These are phyloP conservation scores for Cladophialophora carrionii DNA, from an alignment of 2,329 filamentous ascomycete genomes.

Conservation along the genomic window DNA sequence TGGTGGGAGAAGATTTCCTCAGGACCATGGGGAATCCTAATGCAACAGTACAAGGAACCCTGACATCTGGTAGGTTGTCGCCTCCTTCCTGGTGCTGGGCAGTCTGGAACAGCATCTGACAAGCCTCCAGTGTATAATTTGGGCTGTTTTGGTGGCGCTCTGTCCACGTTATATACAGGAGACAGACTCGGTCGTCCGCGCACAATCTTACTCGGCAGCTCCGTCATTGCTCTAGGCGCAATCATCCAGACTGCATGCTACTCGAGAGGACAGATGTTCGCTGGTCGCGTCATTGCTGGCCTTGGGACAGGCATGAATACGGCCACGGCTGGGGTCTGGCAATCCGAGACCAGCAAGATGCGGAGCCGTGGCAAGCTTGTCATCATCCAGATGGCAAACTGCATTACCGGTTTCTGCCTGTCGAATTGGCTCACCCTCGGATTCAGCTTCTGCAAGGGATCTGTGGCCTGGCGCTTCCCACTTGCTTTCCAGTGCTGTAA, in stretches of 20 bases:
- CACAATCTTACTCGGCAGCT: constrained; percentile 46
- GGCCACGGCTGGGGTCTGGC: constrained; percentile 48
- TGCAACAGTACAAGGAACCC: constrained; percentile 35
- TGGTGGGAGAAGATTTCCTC: constrained; percentile 42
- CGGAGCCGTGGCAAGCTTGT: constrained; percentile 57
- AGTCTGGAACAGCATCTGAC: neutral
- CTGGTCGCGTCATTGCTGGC: constrained; percentile 54
- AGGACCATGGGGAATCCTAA: constrained; percentile 35
- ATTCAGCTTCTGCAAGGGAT: constrained; percentile 56
- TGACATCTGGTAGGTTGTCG: constrained; percentile 40
- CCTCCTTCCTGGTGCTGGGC: neutral
- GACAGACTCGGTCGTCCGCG: constrained; percentile 53
- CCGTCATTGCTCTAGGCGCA: constrained; percentile 52
- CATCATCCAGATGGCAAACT: constrained; percentile 58
- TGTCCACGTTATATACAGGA: constrained; percentile 56
- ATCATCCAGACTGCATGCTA: constrained; percentile 50
- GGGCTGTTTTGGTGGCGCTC: constrained; percentile 56
- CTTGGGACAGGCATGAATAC: constrained; percentile 41
- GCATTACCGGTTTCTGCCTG: constrained; percentile 52
- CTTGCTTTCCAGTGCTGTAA: constrained; percentile 59
- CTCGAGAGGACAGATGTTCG: constrained; percentile 48
- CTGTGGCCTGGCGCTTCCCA: constrained; percentile 60
- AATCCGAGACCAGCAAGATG: constrained; percentile 54
- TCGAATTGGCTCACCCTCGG: constrained; percentile 58
- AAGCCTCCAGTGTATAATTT: constrained; percentile 42